Percentiles rank a stretch among this genome's conserved stretches.
Conservation (phyloP, 2,329 filamentous ascomycete species). For the Aspergillus sp. region DNA sequence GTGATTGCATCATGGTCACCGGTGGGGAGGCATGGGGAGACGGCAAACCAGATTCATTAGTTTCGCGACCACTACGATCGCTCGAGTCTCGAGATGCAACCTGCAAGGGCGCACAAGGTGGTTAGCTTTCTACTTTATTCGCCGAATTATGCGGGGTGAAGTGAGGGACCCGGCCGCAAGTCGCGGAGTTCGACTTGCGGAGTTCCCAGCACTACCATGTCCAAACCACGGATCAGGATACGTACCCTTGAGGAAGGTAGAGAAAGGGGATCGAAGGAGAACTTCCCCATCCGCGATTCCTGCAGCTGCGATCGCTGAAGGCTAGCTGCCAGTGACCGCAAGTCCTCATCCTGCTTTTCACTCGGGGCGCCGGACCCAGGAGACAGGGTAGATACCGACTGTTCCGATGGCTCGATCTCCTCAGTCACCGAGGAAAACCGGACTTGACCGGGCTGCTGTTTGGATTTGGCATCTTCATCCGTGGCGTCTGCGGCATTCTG, state of each 20-base stretch:
- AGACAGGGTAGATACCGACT: constrained; percentile 23
- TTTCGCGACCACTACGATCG: constrained; percentile 55
- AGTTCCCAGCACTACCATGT: too few species aligned
- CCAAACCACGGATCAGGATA: constrained; percentile 8
- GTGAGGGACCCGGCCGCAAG: constrained; percentile 1
- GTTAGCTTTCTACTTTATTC: constrained; percentile 9
- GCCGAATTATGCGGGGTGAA: constrained; percentile 3
- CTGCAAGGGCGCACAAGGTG: constrained; percentile 22
- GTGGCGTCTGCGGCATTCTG: constrained; percentile 21
- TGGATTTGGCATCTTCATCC: constrained; percentile 29
- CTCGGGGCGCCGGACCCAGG: constrained; percentile 20
- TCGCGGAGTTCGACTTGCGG: too few species aligned
- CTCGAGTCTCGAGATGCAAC: constrained; percentile 57
- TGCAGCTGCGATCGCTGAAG: constrained; percentile 75
- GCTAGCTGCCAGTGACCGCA: constrained; percentile 69
- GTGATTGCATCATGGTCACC: constrained; percentile 74
- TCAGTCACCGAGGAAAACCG: constrained; percentile 71
- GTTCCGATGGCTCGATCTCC: constrained; percentile 60
- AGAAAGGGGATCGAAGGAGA: constrained; percentile 87
- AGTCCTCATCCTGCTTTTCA: constrained; percentile 56
- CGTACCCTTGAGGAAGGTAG: constrained; percentile 60
- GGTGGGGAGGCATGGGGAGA: constrained; percentile 69
- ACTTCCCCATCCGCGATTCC: constrained; percentile 78
- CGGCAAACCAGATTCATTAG: constrained; percentile 61
- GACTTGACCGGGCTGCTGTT: constrained; percentile 47